Base-by-base conservation (phyloP, 2,329 filamentous ascomycete species). In the Talaromyces sp. region DNA sequence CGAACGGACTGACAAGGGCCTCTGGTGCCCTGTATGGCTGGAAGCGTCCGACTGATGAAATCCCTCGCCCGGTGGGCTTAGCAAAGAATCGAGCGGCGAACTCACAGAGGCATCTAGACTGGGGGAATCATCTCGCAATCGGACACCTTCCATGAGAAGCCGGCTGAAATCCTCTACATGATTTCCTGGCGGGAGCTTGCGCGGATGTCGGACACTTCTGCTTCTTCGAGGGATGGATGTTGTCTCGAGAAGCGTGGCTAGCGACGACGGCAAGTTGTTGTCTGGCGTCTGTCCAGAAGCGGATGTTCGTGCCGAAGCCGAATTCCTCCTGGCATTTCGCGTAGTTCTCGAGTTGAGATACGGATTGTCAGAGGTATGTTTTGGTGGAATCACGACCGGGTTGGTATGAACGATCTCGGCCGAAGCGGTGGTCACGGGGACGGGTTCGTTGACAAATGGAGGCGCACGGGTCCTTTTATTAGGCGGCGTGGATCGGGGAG, bases 181-280 rank as follows among this genome's bases (percentile, higher is more conserved):
- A 70, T 80, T 70, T 65, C 75, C 70, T 70, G 78, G 69, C 47
- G 76, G 71, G 59, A 77, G 61, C 68, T 74, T 72, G 64, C 77
- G 70, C 66, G 78, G 68, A 61, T 74, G 68, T 61, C 73, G 73
- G 64, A 73, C 73, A 9, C 75, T 74, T 64, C 74, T 72, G 3
- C 73, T 75, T 53, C 73, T 73, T 51, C 73, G 73, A 62, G 81
- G 82, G 56, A 88, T 87, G 2, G 83, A 75, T 1, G 85, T 88
- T 53, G 85, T 80, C 60, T 85, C 82, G 36, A 88, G 74, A 60
- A 88, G 74, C 9, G 83, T 83, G 30, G 83, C 83, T 57, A 87
- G 80, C 27, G 83, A 80, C n/a, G 81, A 78, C 16, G 83, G 82
- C 5, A 86, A 69, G 9, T 79, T 78, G 74, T 78, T 63, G 72